Base-by-base conservation (phyloP, 495 filamentous ascomycete species). In the Copromyces sp. region DNA sequence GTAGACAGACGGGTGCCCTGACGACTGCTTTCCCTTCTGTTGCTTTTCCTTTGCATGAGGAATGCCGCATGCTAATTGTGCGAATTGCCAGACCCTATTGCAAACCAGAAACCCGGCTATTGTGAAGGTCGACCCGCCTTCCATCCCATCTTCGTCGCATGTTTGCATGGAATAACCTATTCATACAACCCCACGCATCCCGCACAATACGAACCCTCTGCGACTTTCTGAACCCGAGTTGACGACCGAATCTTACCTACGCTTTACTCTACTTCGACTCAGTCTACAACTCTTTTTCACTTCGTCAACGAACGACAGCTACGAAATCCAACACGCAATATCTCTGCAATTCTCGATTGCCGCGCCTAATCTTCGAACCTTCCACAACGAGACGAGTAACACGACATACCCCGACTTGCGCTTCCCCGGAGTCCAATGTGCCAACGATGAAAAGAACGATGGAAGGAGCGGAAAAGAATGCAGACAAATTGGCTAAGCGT, bases 401-500 rank as follows among this genome's bases (percentile, higher is more conserved):
- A 59, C 47, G 47, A 29, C 20, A 17, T 65, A 35, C 29, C 53
- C 47, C 53, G 29, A 65, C 29, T 35, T 35, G 53, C 53, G 14
- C 53, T 35, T 35, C 7, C 29, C 69, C 73, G 39, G 39, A 74
- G 70, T 75, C 79, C 76, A 68, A 80, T 79, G 79, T 77, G 74
- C 70, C 71, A 74, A 69, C 73, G 76, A 80, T 80, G 77, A 77
- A 78, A 74, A 75, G 72, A 82, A 85, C 74, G 79, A 86, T 86
- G 84, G 84, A 86, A 81, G 82, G 78, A 77, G 82, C 83, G 81
- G 82, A 78, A 73, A 82, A 82, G 76, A 82, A 78, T 76, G 81
- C 82, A 81, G 71, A 83, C 44, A 77, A 74, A 70, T 74, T 86
- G 75, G 81, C 79, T 74, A 76, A 84, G 78, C 76, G 77, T 71